Base-by-base conservation (phyloP, 2,329 filamentous ascomycete species). In the Rasamsonia emersonii region DNA sequence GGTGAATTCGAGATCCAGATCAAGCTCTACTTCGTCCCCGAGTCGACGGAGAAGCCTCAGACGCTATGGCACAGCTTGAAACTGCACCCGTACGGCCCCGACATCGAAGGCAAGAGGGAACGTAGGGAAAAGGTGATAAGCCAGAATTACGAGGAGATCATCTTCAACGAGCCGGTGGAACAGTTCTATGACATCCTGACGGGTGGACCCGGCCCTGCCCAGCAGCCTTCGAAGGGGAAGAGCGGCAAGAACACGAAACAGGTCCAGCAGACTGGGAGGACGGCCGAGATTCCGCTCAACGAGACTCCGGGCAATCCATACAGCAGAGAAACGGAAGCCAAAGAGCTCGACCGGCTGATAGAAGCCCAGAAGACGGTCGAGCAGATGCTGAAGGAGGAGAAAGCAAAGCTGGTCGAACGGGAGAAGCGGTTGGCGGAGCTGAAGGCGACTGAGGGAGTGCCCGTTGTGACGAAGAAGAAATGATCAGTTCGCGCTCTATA, bases 1-100 rank as follows among this genome's bases (percentile, higher is more conserved):
- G 91, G 91, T 50, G 91, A 95, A 63, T 98, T 98, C 65, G 86
- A 91, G 57, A 93, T 98, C 50, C 84, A 88, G 41, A 82, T 98
- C 54, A 86, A 94, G 54, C 72, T 98, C 26, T 93, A 93, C 66
- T 98, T 95, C 61, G 78, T 84, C 35, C 78, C 82, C 35, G 83
- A 93, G 54, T 82, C 79, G 21, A 79, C 77, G 48, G 91, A 98
- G 67, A 98, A 98, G 60, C 84, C 89, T 4, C 85, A 94, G 61
- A 93, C 88, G n/a, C 65, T 94, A 2, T 93, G 91, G 67, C 91
- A 96, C 60, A 86, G 86, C 51, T 67, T 98, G 36, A 83, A 88
- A 32, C 71, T 98, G 8, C 88, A 95, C 53, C 85, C 89, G 3
- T 98, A 89, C 58, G 86, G 86, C 10, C 71, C 63, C 14, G 73